Conservation (phyloP, 2,329 filamentous ascomycete species). For the Penicillium oxalicum region DNA sequence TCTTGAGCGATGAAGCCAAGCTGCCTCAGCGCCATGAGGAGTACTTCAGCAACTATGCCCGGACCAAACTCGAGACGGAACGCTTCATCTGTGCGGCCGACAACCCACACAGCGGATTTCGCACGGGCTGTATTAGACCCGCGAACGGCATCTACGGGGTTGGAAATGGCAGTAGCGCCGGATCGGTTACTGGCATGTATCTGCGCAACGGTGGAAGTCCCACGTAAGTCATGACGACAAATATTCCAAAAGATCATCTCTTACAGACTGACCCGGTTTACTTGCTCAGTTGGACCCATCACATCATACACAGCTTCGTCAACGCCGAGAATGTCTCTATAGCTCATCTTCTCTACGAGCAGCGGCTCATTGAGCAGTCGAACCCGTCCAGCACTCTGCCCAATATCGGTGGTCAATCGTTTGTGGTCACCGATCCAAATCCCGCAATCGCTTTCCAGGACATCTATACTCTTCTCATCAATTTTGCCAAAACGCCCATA, state of each 20-base stretch:
- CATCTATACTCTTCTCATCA: constrained; percentile 27
- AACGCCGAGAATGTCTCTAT: constrained; percentile 49
- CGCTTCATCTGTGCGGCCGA: constrained; percentile 45
- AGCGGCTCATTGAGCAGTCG: constrained; percentile 41
- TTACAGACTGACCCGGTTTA: no score
- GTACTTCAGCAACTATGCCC: constrained; percentile 48
- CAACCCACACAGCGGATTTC: constrained; percentile 35
- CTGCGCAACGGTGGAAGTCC: constrained; percentile 35
- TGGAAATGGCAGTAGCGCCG: constrained; percentile 33
- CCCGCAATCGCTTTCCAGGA: constrained; percentile 35
- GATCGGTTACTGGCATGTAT: constrained; percentile 36
- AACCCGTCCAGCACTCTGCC: constrained; percentile 16
- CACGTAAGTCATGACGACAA: constrained; percentile 20
- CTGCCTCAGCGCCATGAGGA: constrained; percentile 37
- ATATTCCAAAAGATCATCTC: background rate
- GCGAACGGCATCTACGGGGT: constrained; percentile 51
- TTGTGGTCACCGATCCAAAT: constrained; percentile 48
- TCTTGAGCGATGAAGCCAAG: constrained; percentile 40
- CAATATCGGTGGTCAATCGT: constrained; percentile 43
- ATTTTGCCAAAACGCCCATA: constrained; percentile 26
- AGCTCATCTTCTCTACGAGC: constrained; percentile 50
- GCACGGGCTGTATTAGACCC: constrained; percentile 51
- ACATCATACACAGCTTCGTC: constrained; percentile 48
- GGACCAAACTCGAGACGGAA: constrained; percentile 49
- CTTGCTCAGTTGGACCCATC: constrained; percentile 36